phyloP scores from a whole-genome alignment of 2,329 filamentous ascomycete species.

The Chrysoporthe puriensis region DNA sequence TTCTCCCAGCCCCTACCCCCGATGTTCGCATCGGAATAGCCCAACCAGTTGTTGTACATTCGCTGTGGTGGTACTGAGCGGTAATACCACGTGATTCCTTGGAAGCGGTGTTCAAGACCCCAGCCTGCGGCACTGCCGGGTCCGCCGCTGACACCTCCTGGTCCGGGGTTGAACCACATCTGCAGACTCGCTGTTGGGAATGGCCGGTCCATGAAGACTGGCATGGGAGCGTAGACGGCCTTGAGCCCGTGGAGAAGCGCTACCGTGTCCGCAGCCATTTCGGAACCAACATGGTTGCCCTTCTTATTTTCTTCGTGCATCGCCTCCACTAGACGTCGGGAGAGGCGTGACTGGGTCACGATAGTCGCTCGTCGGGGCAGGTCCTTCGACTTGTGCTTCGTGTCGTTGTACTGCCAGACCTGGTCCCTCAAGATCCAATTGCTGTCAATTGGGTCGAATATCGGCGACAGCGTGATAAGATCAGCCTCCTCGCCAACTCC shows the following conservation, averaged over 20 bases:
- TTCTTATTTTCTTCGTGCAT: slow-evolving; percentile 79
- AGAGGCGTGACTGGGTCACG: slow-evolving; percentile 75
- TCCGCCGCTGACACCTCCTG: slow-evolving; percentile 57
- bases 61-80: slow-evolving; percentile 60
- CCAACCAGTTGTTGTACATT: slow-evolving; percentile 67
- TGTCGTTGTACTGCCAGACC: slow-evolving; percentile 66
- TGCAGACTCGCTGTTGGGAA: slow-evolving; percentile 62
- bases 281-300: slow-evolving; percentile 76
- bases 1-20: slow-evolving; percentile 62
- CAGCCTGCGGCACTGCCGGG: slow-evolving; percentile 61
- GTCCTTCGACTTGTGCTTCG: slow-evolving; percentile 52
- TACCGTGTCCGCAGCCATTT: slow-evolving; percentile 77
- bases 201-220: slow-evolving; percentile 77
- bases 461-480: slow-evolving; percentile 74
- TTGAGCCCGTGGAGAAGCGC: slow-evolving; percentile 79
- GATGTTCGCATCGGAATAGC: slow-evolving; percentile 58
- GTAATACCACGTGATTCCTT: slow-evolving; percentile 66
- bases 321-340: slow-evolving; percentile 69
- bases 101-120: slow-evolving; percentile 60
- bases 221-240: slow-evolving; percentile 77
- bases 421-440: slow-evolving; percentile 74
- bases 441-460: slow-evolving; percentile 74
- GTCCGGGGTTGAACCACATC: slow-evolving; percentile 64
- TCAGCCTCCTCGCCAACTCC: slow-evolving; percentile 77
- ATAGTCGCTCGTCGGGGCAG: slow-evolving; percentile 77